phyloP scores from a whole-genome alignment of 331 rosid species.

The Malus hybrid region DNA sequence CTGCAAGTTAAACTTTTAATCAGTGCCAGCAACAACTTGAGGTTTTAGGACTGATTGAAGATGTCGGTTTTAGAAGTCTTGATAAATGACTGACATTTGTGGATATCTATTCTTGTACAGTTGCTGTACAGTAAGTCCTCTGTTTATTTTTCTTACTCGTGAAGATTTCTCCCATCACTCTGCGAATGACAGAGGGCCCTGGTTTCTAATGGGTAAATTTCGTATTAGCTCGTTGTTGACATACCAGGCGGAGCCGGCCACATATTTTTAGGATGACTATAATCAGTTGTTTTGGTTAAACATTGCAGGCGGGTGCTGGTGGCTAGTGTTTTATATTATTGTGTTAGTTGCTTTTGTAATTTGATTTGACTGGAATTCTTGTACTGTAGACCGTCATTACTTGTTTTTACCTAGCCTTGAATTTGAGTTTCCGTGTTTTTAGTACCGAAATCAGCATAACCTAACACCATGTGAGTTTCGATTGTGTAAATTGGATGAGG shows the following conservation, averaged over 20 bases:
- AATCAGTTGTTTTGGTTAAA: slow-evolving; percentile 15
- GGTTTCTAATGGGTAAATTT: slow-evolving; percentile 13
- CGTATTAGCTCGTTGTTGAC: not conserved
- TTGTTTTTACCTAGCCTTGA: not conserved
- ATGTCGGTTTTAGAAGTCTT: slow-evolving; percentile 9
- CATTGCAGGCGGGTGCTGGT: slow-evolving; percentile 23
- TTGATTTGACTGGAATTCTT: not conserved
- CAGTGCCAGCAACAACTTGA: slow-evolving; percentile 18
- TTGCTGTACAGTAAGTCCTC: slow-evolving; percentile 42
- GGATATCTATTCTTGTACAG: slow-evolving; percentile 35
- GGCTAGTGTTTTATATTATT: not conserved
- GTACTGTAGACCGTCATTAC: not conserved
- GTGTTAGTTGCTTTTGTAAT: not conserved
- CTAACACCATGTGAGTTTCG: no score
- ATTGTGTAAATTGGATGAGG: not conserved
- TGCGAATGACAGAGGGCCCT: not conserved
- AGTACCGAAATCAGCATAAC: not conserved
- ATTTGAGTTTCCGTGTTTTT: not conserved
- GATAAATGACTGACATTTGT: slow-evolving; percentile 15
- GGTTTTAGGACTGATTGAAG: slow-evolving; percentile 25
- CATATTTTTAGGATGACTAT: slow-evolving; percentile 19
- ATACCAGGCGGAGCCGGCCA: slow-evolving; percentile 5
- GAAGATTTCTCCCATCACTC: slow-evolving; percentile 5
- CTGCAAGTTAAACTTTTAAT: slow-evolving; percentile 25
- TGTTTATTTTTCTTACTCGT: slow-evolving; percentile 1